Evolutionary conservation across 345 rosid species (phyloP).

Genomic region (Noccaea bulbosa): DNA sequence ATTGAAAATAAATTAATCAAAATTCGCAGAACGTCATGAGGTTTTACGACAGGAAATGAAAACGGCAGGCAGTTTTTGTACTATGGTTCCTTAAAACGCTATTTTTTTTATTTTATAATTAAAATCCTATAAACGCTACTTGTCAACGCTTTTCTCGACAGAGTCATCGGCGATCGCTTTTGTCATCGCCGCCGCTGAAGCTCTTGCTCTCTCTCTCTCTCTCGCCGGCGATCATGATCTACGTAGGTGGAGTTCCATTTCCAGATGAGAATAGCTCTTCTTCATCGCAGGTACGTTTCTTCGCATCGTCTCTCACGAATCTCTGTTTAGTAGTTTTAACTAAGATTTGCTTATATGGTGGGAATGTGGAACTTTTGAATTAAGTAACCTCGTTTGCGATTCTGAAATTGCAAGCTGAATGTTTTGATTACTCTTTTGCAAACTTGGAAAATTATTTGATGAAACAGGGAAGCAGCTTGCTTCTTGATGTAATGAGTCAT

Average conservation of each 20-base stretch:
- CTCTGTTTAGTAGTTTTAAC: conserved; percentile 10
- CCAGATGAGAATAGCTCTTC: conserved; percentile 32
- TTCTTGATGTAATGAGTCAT: conserved; percentile 61
- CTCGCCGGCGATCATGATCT: conserved; percentile 47
- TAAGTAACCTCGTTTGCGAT: background rate
- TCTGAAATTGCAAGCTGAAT: conserved; percentile 15
- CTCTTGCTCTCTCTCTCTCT: conserved; percentile 9
- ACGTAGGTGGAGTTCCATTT: conserved; percentile 42
- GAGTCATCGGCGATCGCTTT: conserved; percentile 34
- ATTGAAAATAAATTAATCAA: background rate
- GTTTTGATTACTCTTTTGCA: background rate
- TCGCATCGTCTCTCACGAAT: conserved; percentile 24
- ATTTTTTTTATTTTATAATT: background rate
- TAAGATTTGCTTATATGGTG: conserved; percentile 4
- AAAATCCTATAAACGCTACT: too few relatives aligned
- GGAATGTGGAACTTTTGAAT: background rate
- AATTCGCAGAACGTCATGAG: conserved; percentile 9
- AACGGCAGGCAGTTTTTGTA: conserved; percentile 11
- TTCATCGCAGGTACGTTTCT: conserved; percentile 39
- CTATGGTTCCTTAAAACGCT: conserved; percentile 4
- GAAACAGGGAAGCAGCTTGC: conserved; percentile 53
- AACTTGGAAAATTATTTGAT: conserved; percentile 13
- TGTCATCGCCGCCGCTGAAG: conserved; percentile 26
- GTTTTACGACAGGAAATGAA: background rate
- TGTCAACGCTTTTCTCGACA: conserved; percentile 1